These are phyloP conservation scores for Sungouiella thailandica DNA, from an alignment of 805 yeast species.

Conservation along the genomic window DNA sequence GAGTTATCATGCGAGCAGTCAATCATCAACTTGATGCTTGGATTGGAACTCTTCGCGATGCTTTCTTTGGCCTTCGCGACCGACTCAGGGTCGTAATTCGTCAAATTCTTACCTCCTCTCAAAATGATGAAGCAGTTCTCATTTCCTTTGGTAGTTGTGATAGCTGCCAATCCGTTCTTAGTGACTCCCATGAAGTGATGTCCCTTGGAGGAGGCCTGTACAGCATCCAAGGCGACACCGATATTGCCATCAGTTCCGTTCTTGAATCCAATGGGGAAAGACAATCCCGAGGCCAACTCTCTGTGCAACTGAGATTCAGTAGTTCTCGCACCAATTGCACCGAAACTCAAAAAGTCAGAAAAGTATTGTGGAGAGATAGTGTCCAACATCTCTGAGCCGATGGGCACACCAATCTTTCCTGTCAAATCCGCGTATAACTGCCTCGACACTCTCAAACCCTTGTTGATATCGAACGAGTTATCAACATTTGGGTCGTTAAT, in stretches of 20 bases:
- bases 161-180: conserved; percentile 94
- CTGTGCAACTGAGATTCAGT: conserved; percentile 97
- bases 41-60: conserved; percentile 42
- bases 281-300: conserved; percentile 92
- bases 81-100: conserved; percentile 78
- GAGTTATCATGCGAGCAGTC: conserved; percentile 98
- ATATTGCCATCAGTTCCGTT: conserved; percentile 96
- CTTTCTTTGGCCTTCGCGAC: conserved; percentile 53
- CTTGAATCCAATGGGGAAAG: conserved; percentile 98
- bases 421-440: conserved; percentile 82
- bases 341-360: conserved; percentile 88
- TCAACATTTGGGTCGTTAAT: conserved; percentile 97
- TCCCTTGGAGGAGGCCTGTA: conserved; percentile 85
- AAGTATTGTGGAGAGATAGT: conserved; percentile 96
- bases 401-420: conserved; percentile 61
- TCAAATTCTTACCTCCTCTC: conserved; percentile 93
- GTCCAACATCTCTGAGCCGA: conserved; percentile 97
- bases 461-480: conserved; percentile 87
- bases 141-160: conserved; percentile 93
- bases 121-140: conserved; percentile 84
- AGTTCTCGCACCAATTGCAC: conserved; percentile 99
- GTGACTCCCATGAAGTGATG: conserved; percentile 95
- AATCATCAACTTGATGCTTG: conserved; percentile 68
- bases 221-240: conserved; percentile 92
- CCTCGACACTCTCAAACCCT: conserved; percentile 87